Evolutionary conservation across 805 yeast species (phyloP).

Genomic region (Starmerella bacillaris): DNA sequence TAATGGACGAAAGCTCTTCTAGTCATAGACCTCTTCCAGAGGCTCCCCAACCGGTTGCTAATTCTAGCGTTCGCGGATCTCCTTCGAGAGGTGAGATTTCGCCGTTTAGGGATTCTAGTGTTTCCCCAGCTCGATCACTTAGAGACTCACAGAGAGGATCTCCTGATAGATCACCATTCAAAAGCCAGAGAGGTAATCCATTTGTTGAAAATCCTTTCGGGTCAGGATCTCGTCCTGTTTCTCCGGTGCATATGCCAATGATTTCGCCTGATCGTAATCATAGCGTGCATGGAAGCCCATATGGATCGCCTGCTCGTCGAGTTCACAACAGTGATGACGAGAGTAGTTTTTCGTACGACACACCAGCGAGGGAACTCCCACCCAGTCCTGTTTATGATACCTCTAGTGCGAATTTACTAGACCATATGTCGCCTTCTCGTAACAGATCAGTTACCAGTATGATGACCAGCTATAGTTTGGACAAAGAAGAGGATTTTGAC

Average conservation of each 20-base stretch:
- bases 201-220: slow-evolving; percentile 13
- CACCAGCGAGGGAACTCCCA: slow-evolving; percentile 3
- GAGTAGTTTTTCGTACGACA: neutral
- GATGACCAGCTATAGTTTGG: neutral
- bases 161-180: slow-evolving; percentile 9
- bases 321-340: slow-evolving; percentile 5
- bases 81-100: neutral
- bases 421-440: neutral
- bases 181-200: neutral
- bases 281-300: slow-evolving; percentile 14
- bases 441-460: neutral
- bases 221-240: slow-evolving; percentile 9
- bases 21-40: slow-evolving; percentile 11
- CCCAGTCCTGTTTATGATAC: slow-evolving; percentile 7
- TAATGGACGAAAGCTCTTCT: slow-evolving; percentile 4
- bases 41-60: slow-evolving; percentile 12
- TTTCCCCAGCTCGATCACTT: neutral
- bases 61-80: slow-evolving; percentile 8
- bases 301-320: slow-evolving; percentile 15
- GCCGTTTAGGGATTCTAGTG: neutral
- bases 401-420: slow-evolving; percentile 1
- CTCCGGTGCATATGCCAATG: slow-evolving; percentile 14
- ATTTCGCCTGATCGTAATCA: slow-evolving; percentile 3
- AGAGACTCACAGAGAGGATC: slow-evolving; percentile 3
- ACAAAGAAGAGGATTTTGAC: neutral